These are phyloP conservation scores for Microbotryum intermedium DNA, from an alignment of 1,284 basidiomycete genomes.

Conservation along the genomic window DNA sequence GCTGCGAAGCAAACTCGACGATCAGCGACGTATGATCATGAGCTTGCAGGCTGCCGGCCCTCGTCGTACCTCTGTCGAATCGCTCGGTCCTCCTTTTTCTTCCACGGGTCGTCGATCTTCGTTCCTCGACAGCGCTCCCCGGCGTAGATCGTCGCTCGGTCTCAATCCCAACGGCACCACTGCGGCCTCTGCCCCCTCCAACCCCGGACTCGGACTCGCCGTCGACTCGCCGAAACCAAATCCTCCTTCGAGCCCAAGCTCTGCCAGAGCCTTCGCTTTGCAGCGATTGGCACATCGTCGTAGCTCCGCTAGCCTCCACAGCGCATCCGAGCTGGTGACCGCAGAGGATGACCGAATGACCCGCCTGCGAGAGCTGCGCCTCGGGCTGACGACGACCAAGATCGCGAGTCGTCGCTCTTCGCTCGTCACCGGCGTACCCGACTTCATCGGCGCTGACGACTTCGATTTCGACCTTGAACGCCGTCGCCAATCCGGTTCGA, in stretches of 20 bases:
- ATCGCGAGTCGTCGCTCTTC: constrained; percentile 11
- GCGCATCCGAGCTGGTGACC: background rate
- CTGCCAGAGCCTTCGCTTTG: constrained; percentile 1
- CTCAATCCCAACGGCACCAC: constrained; percentile 4
- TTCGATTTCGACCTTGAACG: constrained; percentile 13
- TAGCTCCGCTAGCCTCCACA: constrained; percentile 14
- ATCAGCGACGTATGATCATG: constrained; percentile 81
- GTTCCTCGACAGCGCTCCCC: constrained; percentile 50
- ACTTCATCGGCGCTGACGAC: constrained; percentile 12
- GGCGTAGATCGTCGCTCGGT: constrained; percentile 47
- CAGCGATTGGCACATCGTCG: constrained; percentile 18
- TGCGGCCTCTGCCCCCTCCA: background rate
- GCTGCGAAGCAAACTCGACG: constrained; percentile 78
- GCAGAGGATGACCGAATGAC: constrained; percentile 19
- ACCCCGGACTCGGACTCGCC: constrained; percentile 13
- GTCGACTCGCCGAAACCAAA: constrained; percentile 2
- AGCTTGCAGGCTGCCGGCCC: constrained; percentile 59
- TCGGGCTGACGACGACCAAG: constrained; percentile 20
- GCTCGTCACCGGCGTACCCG: constrained; percentile 17
- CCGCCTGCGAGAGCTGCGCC: constrained; percentile 21
- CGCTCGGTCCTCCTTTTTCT: background rate
- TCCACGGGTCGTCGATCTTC: constrained; percentile 53
- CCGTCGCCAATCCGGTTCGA: constrained; percentile 1
- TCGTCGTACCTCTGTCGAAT: background rate
- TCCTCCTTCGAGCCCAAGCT: constrained; percentile 1